Evolutionary conservation across 2,329 filamentous ascomycete genomes (phyloP).

Genomic region (Metarhizium brunneum): DNA sequence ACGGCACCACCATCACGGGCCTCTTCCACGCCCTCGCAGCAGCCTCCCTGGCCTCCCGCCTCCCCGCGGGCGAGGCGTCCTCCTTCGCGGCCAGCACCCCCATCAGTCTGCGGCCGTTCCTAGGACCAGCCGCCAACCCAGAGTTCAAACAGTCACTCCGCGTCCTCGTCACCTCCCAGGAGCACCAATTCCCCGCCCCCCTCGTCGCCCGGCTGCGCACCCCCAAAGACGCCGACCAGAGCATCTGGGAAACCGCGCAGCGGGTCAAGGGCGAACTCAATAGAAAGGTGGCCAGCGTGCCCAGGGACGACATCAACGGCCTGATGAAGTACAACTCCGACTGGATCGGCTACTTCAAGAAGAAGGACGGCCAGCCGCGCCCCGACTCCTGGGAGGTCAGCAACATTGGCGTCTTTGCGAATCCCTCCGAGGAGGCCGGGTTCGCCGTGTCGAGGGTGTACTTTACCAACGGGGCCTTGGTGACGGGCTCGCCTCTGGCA

Average conservation of each 20-base stretch:
- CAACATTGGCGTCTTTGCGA: slow-evolving; percentile 38
- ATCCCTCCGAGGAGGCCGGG: slow-evolving; percentile 1
- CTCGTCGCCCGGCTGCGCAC: slow-evolving; percentile 17
- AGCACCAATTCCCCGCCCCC: slow-evolving; percentile 19
- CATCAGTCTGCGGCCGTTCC: slow-evolving; percentile 34
- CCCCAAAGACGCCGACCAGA: slow-evolving; percentile 8
- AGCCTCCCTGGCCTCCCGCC: slow-evolving; percentile 27
- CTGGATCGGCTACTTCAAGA: slow-evolving; percentile 30
- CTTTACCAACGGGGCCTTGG: slow-evolving; percentile 40
- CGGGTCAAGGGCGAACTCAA: slow-evolving; percentile 25
- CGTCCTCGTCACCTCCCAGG: slow-evolving; percentile 28
- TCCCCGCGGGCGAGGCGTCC: slow-evolving; percentile 22
- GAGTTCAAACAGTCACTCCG: slow-evolving; percentile 20
- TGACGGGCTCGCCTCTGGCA: slow-evolving; percentile 31
- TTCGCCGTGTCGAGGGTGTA: slow-evolving; percentile 34
- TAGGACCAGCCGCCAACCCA: slow-evolving; percentile 16
- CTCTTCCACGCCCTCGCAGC: slow-evolving; percentile 38
- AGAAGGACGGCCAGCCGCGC: slow-evolving; percentile 33
- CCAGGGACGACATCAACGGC: slow-evolving; percentile 32
- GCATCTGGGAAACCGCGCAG: slow-evolving; percentile 34
- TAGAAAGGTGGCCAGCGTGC: slow-evolving; percentile 22
- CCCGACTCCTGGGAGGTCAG: slow-evolving; percentile 40
- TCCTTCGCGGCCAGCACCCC: slow-evolving; percentile 31
- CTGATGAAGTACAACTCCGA: slow-evolving; percentile 34
- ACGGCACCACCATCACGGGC: slow-evolving; percentile 36